Evolutionary conservation across 306 rosid species (phyloP).

Genomic region (Quercus engelmannii): DNA sequence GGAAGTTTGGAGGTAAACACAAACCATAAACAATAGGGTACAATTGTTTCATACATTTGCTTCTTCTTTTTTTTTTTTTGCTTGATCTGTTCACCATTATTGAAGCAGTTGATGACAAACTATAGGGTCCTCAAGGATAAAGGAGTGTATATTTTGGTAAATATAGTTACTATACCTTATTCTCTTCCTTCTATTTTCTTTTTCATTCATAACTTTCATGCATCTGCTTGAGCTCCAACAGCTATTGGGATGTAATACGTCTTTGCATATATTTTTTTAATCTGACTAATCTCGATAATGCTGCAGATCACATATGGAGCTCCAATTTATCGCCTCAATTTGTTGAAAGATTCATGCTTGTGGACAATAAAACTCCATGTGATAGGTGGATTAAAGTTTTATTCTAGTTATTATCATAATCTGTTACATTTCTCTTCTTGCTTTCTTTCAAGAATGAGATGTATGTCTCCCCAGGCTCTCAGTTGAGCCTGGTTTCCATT

Average conservation of each 20-base stretch:
- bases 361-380: conserved; percentile 86
- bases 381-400: conserved; percentile 55
- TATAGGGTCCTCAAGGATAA: conserved; percentile 92
- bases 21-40: conserved; percentile 30
- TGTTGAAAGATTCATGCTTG: conserved; percentile 52
- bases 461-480: neutral
- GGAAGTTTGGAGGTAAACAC: conserved; percentile 80
- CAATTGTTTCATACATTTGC: conserved; percentile 14
- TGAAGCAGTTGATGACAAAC: conserved; percentile 92
- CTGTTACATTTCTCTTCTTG: conserved; percentile 2
- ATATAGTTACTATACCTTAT: neutral
- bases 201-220: neutral
- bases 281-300: conserved; percentile 23
- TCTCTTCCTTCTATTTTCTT: conserved; percentile 12
- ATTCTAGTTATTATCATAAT: conserved; percentile 7
- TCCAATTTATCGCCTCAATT: conserved; percentile 58
- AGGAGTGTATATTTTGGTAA: conserved; percentile 91
- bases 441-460: neutral
- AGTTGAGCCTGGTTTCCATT: neutral
- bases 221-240: neutral
- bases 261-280: conserved; percentile 12
- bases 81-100: conserved; percentile 81
- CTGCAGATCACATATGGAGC: conserved; percentile 85
- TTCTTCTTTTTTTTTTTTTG: conserved; percentile 36
- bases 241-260: neutral